These are phyloP conservation scores for Nicotiana paniculata DNA, from an alignment of 257 asterid genomes.

Conservation along the genomic window DNA sequence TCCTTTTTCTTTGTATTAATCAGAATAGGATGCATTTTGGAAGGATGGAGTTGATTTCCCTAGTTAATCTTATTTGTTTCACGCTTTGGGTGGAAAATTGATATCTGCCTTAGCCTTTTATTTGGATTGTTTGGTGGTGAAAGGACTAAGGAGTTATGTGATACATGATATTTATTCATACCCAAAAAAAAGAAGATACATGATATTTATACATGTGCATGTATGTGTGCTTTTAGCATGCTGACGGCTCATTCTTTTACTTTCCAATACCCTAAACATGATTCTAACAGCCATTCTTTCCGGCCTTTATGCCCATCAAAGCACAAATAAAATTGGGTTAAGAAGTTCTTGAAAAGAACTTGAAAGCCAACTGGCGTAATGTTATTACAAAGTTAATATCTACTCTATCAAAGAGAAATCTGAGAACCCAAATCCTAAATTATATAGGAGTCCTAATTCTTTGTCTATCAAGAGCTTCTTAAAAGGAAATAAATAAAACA, in stretches of 20 bases:
- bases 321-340: not conserved
- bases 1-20: not conserved
- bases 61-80: not conserved
- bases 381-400: not conserved
- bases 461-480: not conserved
- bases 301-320: not conserved
- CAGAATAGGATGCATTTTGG: not conserved
- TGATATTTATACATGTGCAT: not conserved
- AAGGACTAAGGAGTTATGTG: not conserved
- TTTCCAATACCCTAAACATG: too few relatives aligned
- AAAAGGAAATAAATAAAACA: not conserved
- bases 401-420: not conserved
- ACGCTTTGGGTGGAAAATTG: not conserved
- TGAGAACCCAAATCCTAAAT: not conserved
- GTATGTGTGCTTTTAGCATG: not conserved
- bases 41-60: not conserved
- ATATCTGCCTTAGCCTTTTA: not conserved
- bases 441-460: not conserved
- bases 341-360: too few relatives aligned
- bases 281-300: not conserved
- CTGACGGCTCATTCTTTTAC: not conserved
- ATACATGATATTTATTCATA: not conserved
- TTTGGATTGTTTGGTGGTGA: not conserved
- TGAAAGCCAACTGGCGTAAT: not conserved
- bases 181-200: too few relatives aligned